Evolutionary conservation across 1,284 basidiomycete genomes (phyloP), one percentile per base, ranked within the genome.

Genomic region (Lignosus rhinocerotis): DNA sequence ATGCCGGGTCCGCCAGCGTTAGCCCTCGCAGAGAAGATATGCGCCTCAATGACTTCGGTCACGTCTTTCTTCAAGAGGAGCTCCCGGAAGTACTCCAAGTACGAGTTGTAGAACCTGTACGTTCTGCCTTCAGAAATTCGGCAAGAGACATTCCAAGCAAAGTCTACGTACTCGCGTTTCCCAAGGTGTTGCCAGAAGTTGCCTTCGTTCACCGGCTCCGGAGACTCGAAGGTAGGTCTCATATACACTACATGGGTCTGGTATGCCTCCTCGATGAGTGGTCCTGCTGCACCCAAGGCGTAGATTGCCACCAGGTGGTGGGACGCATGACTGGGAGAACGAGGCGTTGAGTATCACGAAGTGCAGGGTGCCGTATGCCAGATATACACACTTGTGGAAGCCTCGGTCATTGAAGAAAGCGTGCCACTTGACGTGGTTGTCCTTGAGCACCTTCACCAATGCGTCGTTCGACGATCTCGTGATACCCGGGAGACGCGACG

Each of bases 321-420:
- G 6, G 79, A 68, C 16, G 76, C 71, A 72, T 85, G 82, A 61
- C 82, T 84, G 34, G 7, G 2, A n/a, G 42, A 9, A 45, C 11
- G 16, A 44, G 17, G 1, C 12, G 16, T 9, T 45, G 19, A 38
- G 2, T 17, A 25, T 6, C 9, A 32, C 16, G 16, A 8, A 6
- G 10, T 45, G 11, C 12, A 2, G 5, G 14, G 6, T 12, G 25
- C 5, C 6, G 11, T 25, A 2, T 25, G 25, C 25, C 25, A 25
- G 25, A 25, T 25, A 44, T 17, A 17, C 72, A 38, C 48, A 78
- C 76, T 87, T 87, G 72, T 87, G 85, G 65, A 82, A 87, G 0
- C 76, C 72, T 56, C 70, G 73, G 32, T 82, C 76, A 59, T 86
- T 86, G 73, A 86, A 85, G 68, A 84, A 88, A n/a, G 80, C 76